Conservation (phyloP, 768 basidiomycete species). For the Pisolithus tinctorius region DNA sequence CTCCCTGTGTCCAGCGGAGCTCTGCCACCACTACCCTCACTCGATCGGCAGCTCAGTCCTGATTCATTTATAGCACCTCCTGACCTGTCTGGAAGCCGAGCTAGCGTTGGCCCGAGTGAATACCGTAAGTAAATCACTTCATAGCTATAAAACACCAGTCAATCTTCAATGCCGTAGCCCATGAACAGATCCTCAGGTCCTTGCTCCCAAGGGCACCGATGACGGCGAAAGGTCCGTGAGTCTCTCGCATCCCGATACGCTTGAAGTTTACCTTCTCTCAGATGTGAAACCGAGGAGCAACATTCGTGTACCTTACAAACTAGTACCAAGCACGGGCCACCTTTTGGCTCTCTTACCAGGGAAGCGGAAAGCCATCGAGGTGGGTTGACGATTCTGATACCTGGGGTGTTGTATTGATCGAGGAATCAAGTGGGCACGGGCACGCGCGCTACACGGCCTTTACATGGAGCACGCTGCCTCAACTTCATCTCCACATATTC, state of each 20-base stretch:
- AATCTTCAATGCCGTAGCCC: slow-evolving; percentile 17
- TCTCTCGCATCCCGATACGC: not conserved
- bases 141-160: not conserved
- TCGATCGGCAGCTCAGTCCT: slow-evolving; percentile 16
- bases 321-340: slow-evolving; percentile 29
- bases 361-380: slow-evolving; percentile 44
- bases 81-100: not conserved
- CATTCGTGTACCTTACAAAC: slow-evolving; percentile 31
- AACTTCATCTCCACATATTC: slow-evolving; percentile 13
- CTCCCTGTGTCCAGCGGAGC: slow-evolving; percentile 22
- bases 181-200: slow-evolving; percentile 26
- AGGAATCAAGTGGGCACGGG: slow-evolving; percentile 36
- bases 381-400: slow-evolving; percentile 14
- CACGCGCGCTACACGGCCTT: slow-evolving; percentile 32
- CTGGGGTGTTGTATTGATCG: slow-evolving; percentile 1
- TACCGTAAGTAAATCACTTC: slow-evolving; percentile 11
- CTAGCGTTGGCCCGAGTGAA: slow-evolving; percentile 5
- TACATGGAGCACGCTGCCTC: slow-evolving; percentile 27
- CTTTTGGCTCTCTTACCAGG: slow-evolving; percentile 33
- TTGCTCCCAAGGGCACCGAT: slow-evolving; percentile 38
- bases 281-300: slow-evolving; percentile 30
- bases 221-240: slow-evolving; percentile 33
- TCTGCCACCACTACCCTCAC: slow-evolving; percentile 19
- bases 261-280: slow-evolving; percentile 10
- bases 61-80: slow-evolving; percentile 2